These are phyloP conservation scores for Chaetoscypha palmicola DNA, from an alignment of 2,329 filamentous ascomycete species.

Conservation along the genomic window DNA sequence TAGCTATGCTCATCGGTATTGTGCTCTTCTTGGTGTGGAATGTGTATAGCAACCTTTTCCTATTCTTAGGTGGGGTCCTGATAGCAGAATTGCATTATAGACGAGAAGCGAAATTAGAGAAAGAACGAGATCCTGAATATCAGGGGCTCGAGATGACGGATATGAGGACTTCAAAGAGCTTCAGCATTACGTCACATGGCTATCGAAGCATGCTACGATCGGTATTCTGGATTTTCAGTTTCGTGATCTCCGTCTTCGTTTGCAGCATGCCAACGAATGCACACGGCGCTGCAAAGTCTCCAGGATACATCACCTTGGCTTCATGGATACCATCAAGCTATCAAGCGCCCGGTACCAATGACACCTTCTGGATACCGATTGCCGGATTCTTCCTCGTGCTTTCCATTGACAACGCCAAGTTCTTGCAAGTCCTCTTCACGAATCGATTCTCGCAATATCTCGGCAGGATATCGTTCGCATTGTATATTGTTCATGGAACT, in stretches of 20 bases:
- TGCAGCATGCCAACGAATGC: slow-evolving; percentile 9
- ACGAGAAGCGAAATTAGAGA: slow-evolving; percentile 5
- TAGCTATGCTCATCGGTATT: slow-evolving; percentile 7
- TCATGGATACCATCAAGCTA: slow-evolving; percentile 7
- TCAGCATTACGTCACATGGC: background rate
- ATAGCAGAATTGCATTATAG: slow-evolving; percentile 14
- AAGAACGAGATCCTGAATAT: background rate
- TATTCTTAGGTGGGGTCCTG: slow-evolving; percentile 17
- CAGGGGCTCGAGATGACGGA: background rate
- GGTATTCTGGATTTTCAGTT: slow-evolving; percentile 10
- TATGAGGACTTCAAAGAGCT: background rate
- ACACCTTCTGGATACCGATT: slow-evolving; percentile 15
- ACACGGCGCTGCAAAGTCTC: slow-evolving; percentile 2
- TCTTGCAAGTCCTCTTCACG: slow-evolving; percentile 52
- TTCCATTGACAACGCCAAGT: slow-evolving; percentile 26
- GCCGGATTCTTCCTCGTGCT: slow-evolving; percentile 12
- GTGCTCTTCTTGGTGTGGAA: slow-evolving; percentile 8
- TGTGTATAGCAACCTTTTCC: slow-evolving; percentile 13
- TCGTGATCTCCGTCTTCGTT: slow-evolving; percentile 8
- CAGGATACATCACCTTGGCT: slow-evolving; percentile 7
- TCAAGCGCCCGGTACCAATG: background rate
- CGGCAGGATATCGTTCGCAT: slow-evolving; percentile 48
- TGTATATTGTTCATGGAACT: slow-evolving; percentile 12
- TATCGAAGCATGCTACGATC: background rate
- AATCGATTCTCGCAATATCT: slow-evolving; percentile 50